Evolutionary conservation across 306 rosid species (phyloP).

Genomic region (Ormosia semicastrata): DNA sequence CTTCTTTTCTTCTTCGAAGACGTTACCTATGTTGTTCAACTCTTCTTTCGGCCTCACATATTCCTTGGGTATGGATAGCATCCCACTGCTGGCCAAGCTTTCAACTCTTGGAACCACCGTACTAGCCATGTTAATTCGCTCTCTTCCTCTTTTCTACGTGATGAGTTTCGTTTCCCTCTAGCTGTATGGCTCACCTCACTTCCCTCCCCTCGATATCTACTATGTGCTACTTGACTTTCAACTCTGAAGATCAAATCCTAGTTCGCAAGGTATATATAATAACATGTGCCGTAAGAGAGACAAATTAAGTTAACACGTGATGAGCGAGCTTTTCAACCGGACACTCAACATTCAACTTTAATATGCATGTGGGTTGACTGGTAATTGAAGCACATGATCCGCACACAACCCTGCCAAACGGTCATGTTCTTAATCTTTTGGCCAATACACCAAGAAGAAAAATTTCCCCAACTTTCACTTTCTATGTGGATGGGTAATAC

Average conservation of each 20-base stretch:
- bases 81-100: conserved; percentile 64
- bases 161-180: background rate
- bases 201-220: background rate
- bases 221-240: background rate
- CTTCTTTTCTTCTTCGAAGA: conserved; percentile 67
- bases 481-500: too few species aligned
- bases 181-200: background rate
- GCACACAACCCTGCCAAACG: background rate
- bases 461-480: too few species aligned
- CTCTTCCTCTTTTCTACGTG: background rate
- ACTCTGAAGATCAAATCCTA: background rate
- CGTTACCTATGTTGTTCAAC: conserved; percentile 51
- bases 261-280: background rate
- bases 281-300: too few species aligned
- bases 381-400: background rate
- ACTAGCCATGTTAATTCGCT: conserved; percentile 28
- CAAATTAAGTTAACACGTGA: background rate
- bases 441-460: too few species aligned
- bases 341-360: background rate
- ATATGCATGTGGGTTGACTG: background rate
- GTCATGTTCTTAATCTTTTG: too few species aligned
- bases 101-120: conserved; percentile 56
- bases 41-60: conserved; percentile 78
- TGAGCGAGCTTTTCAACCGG: background rate
- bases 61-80: conserved; percentile 60